Base-by-base conservation (phyloP, 352 stramenopile genomes). In the Pythium myriotylum region DNA sequence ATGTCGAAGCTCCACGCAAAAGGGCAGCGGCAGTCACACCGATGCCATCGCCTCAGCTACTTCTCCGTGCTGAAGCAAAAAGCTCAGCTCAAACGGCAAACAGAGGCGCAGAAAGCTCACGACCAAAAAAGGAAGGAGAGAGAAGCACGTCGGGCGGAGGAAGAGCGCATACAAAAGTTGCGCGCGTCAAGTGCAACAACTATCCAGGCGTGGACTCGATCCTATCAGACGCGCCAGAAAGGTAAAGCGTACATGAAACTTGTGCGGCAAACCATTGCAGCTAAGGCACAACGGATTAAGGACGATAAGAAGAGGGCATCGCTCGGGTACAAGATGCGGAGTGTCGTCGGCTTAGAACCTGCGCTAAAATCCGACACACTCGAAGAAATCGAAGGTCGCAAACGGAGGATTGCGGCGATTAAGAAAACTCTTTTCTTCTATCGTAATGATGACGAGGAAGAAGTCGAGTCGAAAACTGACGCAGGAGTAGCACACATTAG, bases 21-120 rank as follows among this genome's bases (percentile, higher is more conserved):
- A 46, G 80, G 79, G 1, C 70, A 89, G 51, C 68, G 83, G 0
- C 78, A 89, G 33, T 59, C 78, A 16, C 83, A 92, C 26, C 53
- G 65, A 4, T 88, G 72, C 29, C 60, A 77, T 35, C 81, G 79
- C 17, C 50, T 92, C 35, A 88, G 77, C 42, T 92, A 91, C 52
- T 88, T 82, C 56, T 88, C 83, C 0, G 65, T 92, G 16, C 58
- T 92, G 10, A 68, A 73, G 37, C 72, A 85, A 40, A 73, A 77
- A 42, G 74, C 77, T 7, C 59, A 85, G 49, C 27, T 65, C n/a
- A 73, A 77, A 33, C 69, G 82, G 0, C 47, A 45, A 35, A 41
- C 27, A 0, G 75, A 83, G 12, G 67, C 63, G 0, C 65, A 77
- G 35, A 79, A 81, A 22, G 51, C 71, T 2, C 74, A 61, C 7